Evolutionary conservation across 108 stramenopile species (phyloP).

Genomic region (Phaeodactylum tricornutum): DNA sequence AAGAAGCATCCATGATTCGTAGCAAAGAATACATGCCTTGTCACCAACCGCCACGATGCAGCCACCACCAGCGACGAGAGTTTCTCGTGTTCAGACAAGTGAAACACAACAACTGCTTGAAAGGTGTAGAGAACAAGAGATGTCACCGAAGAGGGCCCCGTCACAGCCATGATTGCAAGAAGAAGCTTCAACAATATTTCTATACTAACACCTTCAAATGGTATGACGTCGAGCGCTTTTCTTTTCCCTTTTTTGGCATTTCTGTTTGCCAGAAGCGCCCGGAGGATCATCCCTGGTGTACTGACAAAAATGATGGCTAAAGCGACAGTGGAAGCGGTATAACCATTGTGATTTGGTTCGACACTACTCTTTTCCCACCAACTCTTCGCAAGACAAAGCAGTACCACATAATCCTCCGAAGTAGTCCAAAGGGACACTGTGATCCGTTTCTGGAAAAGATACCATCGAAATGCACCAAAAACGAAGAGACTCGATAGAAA

Average conservation of each 20-base stretch:
- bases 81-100: constrained; percentile 27
- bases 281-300: background rate
- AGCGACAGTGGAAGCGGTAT: background rate
- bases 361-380: constrained; percentile 65
- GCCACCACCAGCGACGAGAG: constrained; percentile 7
- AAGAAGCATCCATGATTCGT: constrained; percentile 79
- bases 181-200: constrained; percentile 29
- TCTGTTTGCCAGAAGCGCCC: background rate
- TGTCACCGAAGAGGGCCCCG: constrained; percentile 61
- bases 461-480: constrained; percentile 28
- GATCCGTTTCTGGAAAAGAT: constrained; percentile 7
- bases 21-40: constrained; percentile 43
- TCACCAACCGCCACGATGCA: background rate
- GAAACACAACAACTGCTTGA: constrained; percentile 40
- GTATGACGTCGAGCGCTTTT: background rate
- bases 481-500: constrained; percentile 43
- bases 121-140: constrained; percentile 36
- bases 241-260: background rate
- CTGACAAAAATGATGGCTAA: background rate
- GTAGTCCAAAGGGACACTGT: constrained; percentile 12
- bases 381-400: constrained; percentile 31
- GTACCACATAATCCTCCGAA: constrained; percentile 23
- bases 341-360: constrained; percentile 52
- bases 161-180: constrained; percentile 57
- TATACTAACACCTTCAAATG: too few relatives aligned